A percentile compares a stretch with the other conserved stretches of the same genome.
Evolutionary conservation across 805 yeast species (phyloP).

Genomic region (Lachancea kluyveri): DNA sequence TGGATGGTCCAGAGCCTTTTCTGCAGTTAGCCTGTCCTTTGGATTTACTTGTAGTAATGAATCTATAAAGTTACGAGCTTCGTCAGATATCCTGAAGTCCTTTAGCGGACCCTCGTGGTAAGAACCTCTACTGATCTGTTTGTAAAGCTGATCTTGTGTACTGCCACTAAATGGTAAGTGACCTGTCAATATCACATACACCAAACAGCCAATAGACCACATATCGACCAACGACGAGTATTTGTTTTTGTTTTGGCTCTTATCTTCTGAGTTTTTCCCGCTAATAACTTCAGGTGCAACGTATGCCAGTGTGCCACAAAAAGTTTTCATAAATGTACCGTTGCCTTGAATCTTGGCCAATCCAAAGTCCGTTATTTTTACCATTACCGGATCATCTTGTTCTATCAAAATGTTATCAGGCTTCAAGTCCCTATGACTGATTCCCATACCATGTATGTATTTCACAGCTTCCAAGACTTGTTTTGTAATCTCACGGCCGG

Average conservation of each 20-base stretch:
- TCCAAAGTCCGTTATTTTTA: constrained; percentile 96
- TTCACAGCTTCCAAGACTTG: constrained; percentile 80
- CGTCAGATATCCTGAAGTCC: constrained; percentile 56
- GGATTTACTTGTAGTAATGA: constrained; percentile 75
- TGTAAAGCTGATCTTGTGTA: constrained; percentile 80
- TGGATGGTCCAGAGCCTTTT: constrained; percentile 67
- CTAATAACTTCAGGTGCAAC: constrained; percentile 89
- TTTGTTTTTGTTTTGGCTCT: constrained; percentile 24
- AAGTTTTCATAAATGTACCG: constrained; percentile 85
- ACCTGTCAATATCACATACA: constrained; percentile 86
- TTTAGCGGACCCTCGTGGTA: constrained; percentile 73
- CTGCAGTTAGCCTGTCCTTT: constrained; percentile 61
- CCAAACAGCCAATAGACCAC: constrained; percentile 96
- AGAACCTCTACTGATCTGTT: constrained; percentile 68
- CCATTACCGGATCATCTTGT: constrained; percentile 81
- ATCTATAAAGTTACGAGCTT: constrained; percentile 67
- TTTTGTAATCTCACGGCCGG: constrained; percentile 76
- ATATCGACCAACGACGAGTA: constrained; percentile 90
- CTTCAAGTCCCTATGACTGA: constrained; percentile 92
- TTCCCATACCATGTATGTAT: constrained; percentile 84
- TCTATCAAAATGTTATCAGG: constrained; percentile 93
- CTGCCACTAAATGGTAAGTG: constrained; percentile 93
- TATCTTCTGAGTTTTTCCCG: constrained; percentile 28
- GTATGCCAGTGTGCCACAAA: constrained; percentile 95
- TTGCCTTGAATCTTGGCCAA: constrained; percentile 84